Conservation (phyloP, 441 rosid species). For the Lepidium campestre region DNA sequence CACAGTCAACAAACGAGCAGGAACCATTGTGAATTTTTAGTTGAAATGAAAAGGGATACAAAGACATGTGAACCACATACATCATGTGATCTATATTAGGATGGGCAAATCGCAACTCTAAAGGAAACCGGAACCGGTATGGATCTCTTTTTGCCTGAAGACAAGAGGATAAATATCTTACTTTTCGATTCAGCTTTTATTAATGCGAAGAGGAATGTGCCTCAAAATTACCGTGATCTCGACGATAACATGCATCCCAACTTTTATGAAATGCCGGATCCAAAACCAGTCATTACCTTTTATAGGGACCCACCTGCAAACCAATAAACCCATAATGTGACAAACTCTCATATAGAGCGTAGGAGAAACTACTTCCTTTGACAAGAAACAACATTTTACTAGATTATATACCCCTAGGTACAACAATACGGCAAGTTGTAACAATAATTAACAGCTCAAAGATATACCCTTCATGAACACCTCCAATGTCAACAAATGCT, state of each 20-base stretch:
- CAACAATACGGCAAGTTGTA: not conserved
- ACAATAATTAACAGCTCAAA: not conserved
- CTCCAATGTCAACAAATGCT: constrained; percentile 96
- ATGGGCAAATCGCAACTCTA: constrained; percentile 85
- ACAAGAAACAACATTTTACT: not conserved
- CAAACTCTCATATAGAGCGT: not conserved
- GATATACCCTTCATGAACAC: constrained; percentile 90
- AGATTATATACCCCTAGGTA: not conserved
- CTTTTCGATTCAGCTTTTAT: not conserved
- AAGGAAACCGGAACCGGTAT: constrained; percentile 84
- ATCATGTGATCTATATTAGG: constrained; percentile 94
- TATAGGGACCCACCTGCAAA: constrained; percentile 93
- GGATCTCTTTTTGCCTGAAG: constrained; percentile 95
- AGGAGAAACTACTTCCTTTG: not conserved
- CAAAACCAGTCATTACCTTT: constrained; percentile 96
- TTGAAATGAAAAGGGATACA: not conserved
- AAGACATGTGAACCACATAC: constrained; percentile 41
- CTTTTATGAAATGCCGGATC: constrained; percentile 95
- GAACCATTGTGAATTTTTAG: not conserved
- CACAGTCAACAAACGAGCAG: constrained; percentile 2
- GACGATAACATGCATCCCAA: constrained; percentile 88
- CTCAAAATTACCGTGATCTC: constrained; percentile 71
- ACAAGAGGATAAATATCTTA: not conserved
- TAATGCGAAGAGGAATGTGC: not conserved
- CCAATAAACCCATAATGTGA: not conserved